Conservation (phyloP, 192 early-diverging fungal genomes). For the Funneliformis geosporum region DNA sequence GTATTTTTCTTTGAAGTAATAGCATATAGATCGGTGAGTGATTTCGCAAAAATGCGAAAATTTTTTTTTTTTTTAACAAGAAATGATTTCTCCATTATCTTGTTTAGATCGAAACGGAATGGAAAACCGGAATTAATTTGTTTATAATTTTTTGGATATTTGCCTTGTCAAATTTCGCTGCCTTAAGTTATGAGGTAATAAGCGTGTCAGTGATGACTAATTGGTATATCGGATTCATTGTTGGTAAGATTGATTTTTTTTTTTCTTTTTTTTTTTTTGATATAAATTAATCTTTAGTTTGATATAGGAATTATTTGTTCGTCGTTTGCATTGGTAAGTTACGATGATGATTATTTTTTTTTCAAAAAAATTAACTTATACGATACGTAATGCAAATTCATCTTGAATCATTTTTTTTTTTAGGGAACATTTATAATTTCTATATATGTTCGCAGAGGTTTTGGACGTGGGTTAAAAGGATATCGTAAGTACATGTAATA, state of each 20-base stretch:
- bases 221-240: too few species aligned
- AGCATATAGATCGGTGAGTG: background rate
- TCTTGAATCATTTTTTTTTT: background rate
- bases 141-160: too few species aligned
- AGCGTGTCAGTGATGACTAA: too few species aligned
- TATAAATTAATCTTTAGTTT: background rate
- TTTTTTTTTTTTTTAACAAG: background rate
- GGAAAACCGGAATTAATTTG: too few species aligned
- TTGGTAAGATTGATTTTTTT: too few species aligned
- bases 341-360: background rate
- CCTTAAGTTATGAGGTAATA: too few species aligned
- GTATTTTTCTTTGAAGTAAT: background rate
- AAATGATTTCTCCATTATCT: background rate
- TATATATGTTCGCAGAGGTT: background rate
- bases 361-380: too few species aligned
- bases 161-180: too few species aligned
- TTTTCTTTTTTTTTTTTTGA: too few species aligned
- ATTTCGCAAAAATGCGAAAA: background rate
- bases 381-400: background rate
- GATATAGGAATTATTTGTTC: background rate
- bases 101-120: too few species aligned
- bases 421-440: background rate
- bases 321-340: background rate
- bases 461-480: background rate
- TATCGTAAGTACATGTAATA: background rate